Base-by-base conservation (phyloP, 768 basidiomycete genomes). In the Boletus barrowsii region DNA sequence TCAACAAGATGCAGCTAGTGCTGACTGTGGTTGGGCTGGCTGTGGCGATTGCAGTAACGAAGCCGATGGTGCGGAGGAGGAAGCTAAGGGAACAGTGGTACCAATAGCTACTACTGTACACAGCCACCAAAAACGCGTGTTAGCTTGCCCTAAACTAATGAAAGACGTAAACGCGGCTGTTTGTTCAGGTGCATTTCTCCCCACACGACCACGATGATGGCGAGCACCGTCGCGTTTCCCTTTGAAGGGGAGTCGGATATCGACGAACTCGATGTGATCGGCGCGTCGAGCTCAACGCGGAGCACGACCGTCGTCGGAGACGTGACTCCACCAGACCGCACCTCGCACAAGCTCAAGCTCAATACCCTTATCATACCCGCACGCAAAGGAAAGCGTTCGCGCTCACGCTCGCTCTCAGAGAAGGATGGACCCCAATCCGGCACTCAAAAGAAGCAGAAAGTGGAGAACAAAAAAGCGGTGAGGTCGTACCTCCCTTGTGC, bases 1-100 rank as follows among this genome's bases (percentile, higher is more conserved):
- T 98, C 72, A 98, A 98, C 76, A 97, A 98, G 75, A 78, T 75
- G 1, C 96, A 98, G 70, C 77, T 98, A 22, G 83, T 95, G 58
- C 71, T 93, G 29, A 98, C 93, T 2, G 83, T 96, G 33, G 69
- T 74, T 1, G 92, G 81, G 0, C 68, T 98, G 54, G 79, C 75
- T 3, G 62, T 82, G 6, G 95, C 87, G n/a, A 90, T 97, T 57
- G 68, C 83, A n/a, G 68, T 94, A 36, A 85, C 86, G 20, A 84
- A 82, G 67, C 93, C 93, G 32, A 90, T 95, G 75, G 92, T 95
- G 22, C 71, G 70, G 61, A 72, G 79, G 66, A 92, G 89, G 68
- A 73, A 70, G 58, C 68, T 90, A 61, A 76, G 80, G 55, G 87
- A 87, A 64, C 78, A 76, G 61, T 93, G 90, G 90, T 92, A 90